Evolutionary conservation across 2,329 filamentous ascomycete species (phyloP).

Genomic region (Cercospora sp.): DNA sequence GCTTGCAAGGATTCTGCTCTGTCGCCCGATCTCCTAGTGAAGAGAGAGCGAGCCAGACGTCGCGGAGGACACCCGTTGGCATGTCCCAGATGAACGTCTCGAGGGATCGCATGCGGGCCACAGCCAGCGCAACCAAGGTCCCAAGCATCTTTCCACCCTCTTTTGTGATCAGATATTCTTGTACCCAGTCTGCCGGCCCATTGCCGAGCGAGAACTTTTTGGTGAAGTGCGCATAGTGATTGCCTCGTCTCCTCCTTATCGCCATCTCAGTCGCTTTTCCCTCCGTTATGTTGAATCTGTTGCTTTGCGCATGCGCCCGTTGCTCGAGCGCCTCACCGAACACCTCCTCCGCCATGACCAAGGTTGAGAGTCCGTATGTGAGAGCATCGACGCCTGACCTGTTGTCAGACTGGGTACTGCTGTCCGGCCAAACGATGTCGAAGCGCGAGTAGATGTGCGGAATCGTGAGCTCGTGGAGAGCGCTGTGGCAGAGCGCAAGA

Average conservation of each 20-base stretch:
- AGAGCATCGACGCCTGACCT: conserved; percentile 76
- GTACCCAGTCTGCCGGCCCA: conserved; percentile 73
- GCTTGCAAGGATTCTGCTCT: conserved; percentile 61
- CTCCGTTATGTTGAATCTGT: conserved; percentile 30
- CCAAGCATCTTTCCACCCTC: conserved; percentile 88
- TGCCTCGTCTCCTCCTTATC: conserved; percentile 57
- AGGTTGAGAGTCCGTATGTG: conserved; percentile 76
- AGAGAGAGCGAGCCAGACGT: conserved; percentile 77
- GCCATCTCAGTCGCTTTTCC: conserved; percentile 33
- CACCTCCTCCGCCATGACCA: conserved; percentile 70
- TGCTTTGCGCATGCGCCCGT: conserved; percentile 34
- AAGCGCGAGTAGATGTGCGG: conserved; percentile 82
- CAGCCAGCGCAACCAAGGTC: conserved; percentile 73
- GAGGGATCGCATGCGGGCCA: conserved; percentile 79
- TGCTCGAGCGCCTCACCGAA: conserved; percentile 55
- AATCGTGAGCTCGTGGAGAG: conserved; percentile 71
- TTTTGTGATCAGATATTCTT: conserved; percentile 78
- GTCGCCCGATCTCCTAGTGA: conserved; percentile 62
- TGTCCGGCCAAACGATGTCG: conserved; percentile 85
- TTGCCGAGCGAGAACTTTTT: conserved; percentile 85
- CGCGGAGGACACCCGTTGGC: conserved; percentile 78
- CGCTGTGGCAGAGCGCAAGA: conserved; percentile 74
- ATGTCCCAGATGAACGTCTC: conserved; percentile 87
- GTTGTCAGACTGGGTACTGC: conserved; percentile 62
- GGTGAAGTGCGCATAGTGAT: conserved; percentile 76